Base-by-base conservation (phyloP, 192 early-diverging fungal species). In the Gryganskiella cystojenkinii region DNA sequence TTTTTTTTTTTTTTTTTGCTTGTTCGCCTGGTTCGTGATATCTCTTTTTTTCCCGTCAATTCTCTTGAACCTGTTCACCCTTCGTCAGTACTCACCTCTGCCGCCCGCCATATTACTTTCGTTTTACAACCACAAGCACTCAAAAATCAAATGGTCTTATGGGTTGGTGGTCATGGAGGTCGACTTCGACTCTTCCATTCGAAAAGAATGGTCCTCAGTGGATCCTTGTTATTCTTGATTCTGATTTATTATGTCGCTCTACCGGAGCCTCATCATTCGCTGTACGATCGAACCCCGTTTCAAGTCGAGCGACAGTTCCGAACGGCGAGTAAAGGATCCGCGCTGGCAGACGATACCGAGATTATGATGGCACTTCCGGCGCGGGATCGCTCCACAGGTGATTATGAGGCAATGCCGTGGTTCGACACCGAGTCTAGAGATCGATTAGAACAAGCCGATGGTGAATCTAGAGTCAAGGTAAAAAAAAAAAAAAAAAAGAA, bases 231-330 rank as follows among this genome's bases (percentile, higher is more conserved):
- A 8, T 2, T 67, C 15, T 35, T 75, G 35, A 19, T 55, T 15
- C 35, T 67, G 8, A 43, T 67, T 24, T 75, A 61, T 10, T 75
- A 67, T 42, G 56, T 56, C 20, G 49, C 64, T 5, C 37, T 75
- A 17, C 64, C 71, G 2, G 62, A 44, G 24, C 5, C 28, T 7
- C 17, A 46, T 46, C 10, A 30, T 27, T 24, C 4, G n/a, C 15
- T 10, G 31, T 4, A 33, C 22, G 19, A 20, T 13, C 55, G 55
- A n/a, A 25, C 34, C 3, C 37, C 43, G n/a, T 44, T 44, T 17
- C 57, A 46, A 40, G 57, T 40, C 13, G 57, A 65, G 14, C 46
- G 52, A 25, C 25, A 28, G 3, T 65, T 65, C 28, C 20, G 30
- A 24, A 56, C 28, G 57, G 31, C 20, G 31, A 64, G 34, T 28